Evolutionary conservation across 2,329 filamentous ascomycete genomes (phyloP).

Genomic region (Zalaria obscura): DNA sequence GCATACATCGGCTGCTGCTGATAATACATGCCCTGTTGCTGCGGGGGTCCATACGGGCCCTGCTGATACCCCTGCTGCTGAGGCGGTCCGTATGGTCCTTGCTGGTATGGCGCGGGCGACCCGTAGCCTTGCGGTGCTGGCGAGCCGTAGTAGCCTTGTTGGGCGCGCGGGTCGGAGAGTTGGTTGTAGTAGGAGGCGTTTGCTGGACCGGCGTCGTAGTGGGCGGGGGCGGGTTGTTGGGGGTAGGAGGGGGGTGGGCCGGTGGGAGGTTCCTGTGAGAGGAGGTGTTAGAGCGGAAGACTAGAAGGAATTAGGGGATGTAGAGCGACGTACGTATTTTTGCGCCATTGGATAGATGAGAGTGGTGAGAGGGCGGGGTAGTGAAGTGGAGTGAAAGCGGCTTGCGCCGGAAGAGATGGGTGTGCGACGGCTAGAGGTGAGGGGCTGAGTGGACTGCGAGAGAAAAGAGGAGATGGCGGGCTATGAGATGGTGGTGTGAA

Average conservation of each 20-base stretch:
- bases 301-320: too few species aligned
- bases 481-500: too few species aligned
- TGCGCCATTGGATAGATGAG: not conserved
- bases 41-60: conserved; percentile 10
- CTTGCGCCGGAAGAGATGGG: too few species aligned
- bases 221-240: conserved; percentile 9
- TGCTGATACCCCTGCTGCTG: conserved; percentile 3
- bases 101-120: conserved; percentile 1
- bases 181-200: conserved; percentile 3
- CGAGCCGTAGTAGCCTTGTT: conserved; percentile 8
- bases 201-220: conserved; percentile 9
- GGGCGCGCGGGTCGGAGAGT: conserved; percentile 7
- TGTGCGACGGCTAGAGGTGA: too few species aligned
- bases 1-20: conserved; percentile 18
- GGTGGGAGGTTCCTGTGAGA: conserved; percentile 7
- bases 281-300: too few species aligned
- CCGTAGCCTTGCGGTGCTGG: conserved; percentile 4
- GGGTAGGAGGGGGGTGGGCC: conserved; percentile 12
- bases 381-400: too few species aligned
- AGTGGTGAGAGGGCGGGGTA: too few species aligned
- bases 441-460: too few species aligned
- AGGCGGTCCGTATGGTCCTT: conserved; percentile 8
- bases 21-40: conserved; percentile 22
- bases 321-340: not conserved
- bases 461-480: too few species aligned